Conservation (phyloP, 2,329 filamentous ascomycete genomes). For the Whalleya microplaca region DNA sequence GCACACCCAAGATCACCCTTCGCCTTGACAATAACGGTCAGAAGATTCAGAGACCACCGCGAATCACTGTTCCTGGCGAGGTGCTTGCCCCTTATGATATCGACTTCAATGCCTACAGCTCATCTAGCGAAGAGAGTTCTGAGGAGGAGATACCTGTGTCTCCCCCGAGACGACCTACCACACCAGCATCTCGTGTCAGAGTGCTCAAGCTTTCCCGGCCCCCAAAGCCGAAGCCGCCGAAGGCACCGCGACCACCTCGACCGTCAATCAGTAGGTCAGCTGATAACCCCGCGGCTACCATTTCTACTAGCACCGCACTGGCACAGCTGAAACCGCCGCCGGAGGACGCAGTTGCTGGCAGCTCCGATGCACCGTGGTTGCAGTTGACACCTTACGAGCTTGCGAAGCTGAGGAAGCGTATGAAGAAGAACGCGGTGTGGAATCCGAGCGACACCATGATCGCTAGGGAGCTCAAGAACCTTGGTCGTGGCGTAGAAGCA, state of each 20-base stretch:
- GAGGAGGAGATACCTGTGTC: constrained; percentile 50
- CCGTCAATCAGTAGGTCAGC: constrained; percentile 37
- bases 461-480: constrained; percentile 71
- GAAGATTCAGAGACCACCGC: constrained; percentile 53
- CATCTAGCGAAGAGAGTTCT: constrained; percentile 56
- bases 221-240: constrained; percentile 47
- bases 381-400: constrained; percentile 68
- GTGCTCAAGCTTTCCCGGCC: constrained; percentile 51
- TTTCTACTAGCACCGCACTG: constrained; percentile 45
- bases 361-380: constrained; percentile 66
- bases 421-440: constrained; percentile 93
- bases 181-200: constrained; percentile 53
- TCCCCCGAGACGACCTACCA: constrained; percentile 41
- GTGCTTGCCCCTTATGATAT: constrained; percentile 68
- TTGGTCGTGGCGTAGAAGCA: constrained; percentile 68
- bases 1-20: constrained; percentile 51
- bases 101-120: constrained; percentile 62
- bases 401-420: constrained; percentile 74
- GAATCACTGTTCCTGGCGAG: constrained; percentile 68
- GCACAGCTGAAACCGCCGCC: constrained; percentile 60
- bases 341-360: constrained; percentile 61
- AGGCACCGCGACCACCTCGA: constrained; percentile 34
- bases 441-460: constrained; percentile 86
- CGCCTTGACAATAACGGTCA: constrained; percentile 50
- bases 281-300: constrained; percentile 46